phyloP scores from a whole-genome alignment of 768 basidiomycete genomes.

The Mycena floridula region DNA sequence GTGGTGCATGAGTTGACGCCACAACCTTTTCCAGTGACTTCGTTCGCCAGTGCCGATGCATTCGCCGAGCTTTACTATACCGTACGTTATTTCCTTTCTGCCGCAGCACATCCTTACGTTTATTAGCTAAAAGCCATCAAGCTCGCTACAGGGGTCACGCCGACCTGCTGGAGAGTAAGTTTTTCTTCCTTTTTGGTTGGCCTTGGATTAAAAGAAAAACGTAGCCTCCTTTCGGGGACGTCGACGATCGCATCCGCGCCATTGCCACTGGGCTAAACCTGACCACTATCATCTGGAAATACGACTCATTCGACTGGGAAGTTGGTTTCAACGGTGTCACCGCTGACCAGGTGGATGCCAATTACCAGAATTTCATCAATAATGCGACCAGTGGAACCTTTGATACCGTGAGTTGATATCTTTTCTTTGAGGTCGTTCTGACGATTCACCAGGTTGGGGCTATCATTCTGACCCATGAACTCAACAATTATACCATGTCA shows the following conservation, averaged over 20 bases:
- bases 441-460: constrained; percentile 33
- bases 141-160: constrained; percentile 47
- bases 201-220: background rate
- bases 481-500: constrained; percentile 58
- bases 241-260: constrained; percentile 71
- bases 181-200: background rate
- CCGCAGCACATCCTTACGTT: background rate
- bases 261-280: constrained; percentile 65
- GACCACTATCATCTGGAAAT: constrained; percentile 68
- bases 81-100: constrained; percentile 27
- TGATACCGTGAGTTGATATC: constrained; percentile 21
- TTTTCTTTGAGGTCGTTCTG: background rate
- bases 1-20: background rate
- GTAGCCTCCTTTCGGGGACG: constrained; percentile 60
- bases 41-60: constrained; percentile 53
- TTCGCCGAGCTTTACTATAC: constrained; percentile 80
- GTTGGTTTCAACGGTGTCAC: constrained; percentile 18
- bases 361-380: constrained; percentile 49
- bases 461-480: constrained; percentile 52
- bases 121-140: constrained; percentile 40
- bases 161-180: constrained; percentile 55
- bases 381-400: constrained; percentile 38
- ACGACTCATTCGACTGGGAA: constrained; percentile 66
- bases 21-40: constrained; percentile 36
- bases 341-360: constrained; percentile 37